These are phyloP conservation scores for Dunaliella sp. DNA, from an alignment of 139 green algal genomes.

Conservation along the genomic window DNA sequence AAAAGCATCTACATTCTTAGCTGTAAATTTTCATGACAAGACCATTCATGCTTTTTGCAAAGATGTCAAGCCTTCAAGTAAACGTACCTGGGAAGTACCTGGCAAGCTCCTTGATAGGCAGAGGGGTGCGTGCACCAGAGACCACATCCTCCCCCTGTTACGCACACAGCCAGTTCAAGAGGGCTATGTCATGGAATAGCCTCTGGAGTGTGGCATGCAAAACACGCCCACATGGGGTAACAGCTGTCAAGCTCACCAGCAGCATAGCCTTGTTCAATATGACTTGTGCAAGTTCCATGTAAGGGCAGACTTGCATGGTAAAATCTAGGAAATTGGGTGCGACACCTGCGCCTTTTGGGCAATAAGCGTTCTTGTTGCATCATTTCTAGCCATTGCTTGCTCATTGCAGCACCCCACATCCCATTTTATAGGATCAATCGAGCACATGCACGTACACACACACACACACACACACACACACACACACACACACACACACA, in stretches of 20 bases:
- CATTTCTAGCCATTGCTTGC: too few species aligned
- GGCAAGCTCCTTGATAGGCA: conserved; percentile 66
- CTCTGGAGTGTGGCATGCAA: neutral
- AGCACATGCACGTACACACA: too few species aligned
- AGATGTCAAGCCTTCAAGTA: too few species aligned
- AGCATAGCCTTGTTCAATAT: neutral
- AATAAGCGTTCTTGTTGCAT: too few species aligned
- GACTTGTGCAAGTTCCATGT: neutral
- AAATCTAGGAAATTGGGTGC: neutral
- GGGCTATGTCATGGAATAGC: neutral
- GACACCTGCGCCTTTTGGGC: too few species aligned
- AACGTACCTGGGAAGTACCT: neutral
- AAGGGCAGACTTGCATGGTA: neutral
- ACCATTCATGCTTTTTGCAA: too few species aligned
- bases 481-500: too few species aligned
- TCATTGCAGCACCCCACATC: too few species aligned
- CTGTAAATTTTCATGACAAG: too few species aligned
- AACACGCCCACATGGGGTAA: neutral
- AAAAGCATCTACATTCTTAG: too few species aligned
- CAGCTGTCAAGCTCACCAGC: neutral
- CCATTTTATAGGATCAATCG: too few species aligned
- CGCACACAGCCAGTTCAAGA: neutral
- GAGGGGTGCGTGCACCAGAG: conserved; percentile 78
- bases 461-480: too few species aligned
- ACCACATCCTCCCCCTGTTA: conserved; percentile 89